phyloP scores from a whole-genome alignment of 2,329 filamentous ascomycete species.

The Aulographum hederae region DNA sequence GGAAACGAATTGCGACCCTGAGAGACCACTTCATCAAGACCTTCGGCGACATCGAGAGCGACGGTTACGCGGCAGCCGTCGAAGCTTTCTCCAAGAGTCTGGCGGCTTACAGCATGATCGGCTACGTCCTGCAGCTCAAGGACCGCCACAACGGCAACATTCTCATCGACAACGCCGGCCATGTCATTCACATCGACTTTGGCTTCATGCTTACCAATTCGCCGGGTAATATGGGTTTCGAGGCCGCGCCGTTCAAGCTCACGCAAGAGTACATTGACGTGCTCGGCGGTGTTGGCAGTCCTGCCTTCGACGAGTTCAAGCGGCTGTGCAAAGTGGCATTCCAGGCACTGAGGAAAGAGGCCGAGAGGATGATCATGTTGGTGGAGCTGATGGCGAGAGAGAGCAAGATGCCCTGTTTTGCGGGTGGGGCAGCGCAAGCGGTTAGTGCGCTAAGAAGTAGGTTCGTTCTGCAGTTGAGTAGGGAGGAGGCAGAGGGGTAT shows the following conservation, averaged over 20 bases:
- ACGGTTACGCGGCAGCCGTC: conserved; percentile 52
- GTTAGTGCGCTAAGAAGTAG: conserved; percentile 52
- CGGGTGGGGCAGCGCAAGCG: conserved; percentile 52
- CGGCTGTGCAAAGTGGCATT: conserved; percentile 67
- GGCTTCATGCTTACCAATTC: conserved; percentile 83
- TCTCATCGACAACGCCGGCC: conserved; percentile 67
- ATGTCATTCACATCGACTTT: conserved; percentile 80
- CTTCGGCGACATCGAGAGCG: conserved; percentile 52
- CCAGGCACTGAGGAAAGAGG: conserved; percentile 60
- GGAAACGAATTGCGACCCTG: conserved; percentile 59
- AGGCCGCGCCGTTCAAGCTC: conserved; percentile 73
- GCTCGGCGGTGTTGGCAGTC: conserved; percentile 51
- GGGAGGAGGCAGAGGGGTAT: conserved; percentile 63
- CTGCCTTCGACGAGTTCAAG: conserved; percentile 60
- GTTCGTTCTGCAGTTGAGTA: conserved; percentile 68
- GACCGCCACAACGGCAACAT: conserved; percentile 79
- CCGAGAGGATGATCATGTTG: conserved; percentile 64
- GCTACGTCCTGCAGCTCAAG: conserved; percentile 68
- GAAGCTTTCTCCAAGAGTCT: conserved; percentile 68
- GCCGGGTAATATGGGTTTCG: conserved; percentile 67
- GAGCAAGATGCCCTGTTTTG: conserved; percentile 72
- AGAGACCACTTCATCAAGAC: conserved; percentile 67
- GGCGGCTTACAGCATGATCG: conserved; percentile 71
- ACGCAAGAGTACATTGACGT: conserved; percentile 78
- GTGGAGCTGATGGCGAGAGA: conserved; percentile 72